Conservation (phyloP, 805 yeast genomes). For the Yamadazyma tumulicola region DNA sequence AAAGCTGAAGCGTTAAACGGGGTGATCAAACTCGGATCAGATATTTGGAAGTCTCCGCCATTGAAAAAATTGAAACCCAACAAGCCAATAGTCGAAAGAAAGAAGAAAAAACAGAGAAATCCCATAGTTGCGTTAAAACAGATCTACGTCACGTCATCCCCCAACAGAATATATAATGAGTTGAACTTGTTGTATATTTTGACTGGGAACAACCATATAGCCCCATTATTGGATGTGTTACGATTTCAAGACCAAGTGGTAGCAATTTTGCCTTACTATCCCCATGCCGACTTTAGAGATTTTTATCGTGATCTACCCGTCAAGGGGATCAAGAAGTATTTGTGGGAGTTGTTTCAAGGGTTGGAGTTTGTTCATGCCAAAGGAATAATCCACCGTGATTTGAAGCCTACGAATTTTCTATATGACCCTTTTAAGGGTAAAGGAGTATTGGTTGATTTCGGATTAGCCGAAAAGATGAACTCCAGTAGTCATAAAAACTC, state of each 20-base stretch:
- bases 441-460: constrained; percentile 90
- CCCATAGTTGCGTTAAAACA: constrained; percentile 82
- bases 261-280: constrained; percentile 87
- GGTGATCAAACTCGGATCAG: constrained; percentile 33
- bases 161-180: constrained; percentile 86
- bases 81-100: constrained; percentile 9
- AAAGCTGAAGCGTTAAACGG: constrained; percentile 54
- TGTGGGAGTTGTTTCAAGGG: constrained; percentile 75
- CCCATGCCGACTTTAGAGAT: constrained; percentile 85
- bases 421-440: constrained; percentile 61
- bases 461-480: constrained; percentile 66
- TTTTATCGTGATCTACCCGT: constrained; percentile 78
- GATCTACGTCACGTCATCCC: constrained; percentile 93
- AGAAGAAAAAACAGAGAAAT: constrained; percentile 23
- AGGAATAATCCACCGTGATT: constrained; percentile 41
- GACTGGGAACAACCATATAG: constrained; percentile 69
- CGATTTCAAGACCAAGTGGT: constrained; percentile 88
- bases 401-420: constrained; percentile 61
- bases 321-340: constrained; percentile 75
- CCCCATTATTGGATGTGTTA: constrained; percentile 85
- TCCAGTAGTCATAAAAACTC: constrained; percentile 14
- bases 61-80: constrained; percentile 22
- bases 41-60: constrained; percentile 45
- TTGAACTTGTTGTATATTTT: constrained; percentile 69
- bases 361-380: constrained; percentile 56